phyloP scores from a whole-genome alignment of 164 flowering plant species.

The Umbilicus rupestris region DNA sequence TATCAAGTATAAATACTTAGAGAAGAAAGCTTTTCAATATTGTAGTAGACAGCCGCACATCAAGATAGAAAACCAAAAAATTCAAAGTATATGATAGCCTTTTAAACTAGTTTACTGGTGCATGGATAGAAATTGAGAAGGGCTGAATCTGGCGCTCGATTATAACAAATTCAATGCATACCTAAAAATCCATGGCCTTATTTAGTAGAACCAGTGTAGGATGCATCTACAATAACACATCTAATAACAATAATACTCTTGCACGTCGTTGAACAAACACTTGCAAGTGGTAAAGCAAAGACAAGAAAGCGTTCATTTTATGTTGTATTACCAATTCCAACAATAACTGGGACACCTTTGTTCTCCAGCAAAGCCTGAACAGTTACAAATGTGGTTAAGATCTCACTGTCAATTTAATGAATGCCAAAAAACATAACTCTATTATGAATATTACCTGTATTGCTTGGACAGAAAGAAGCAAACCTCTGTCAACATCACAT shows the following conservation, averaged over 20 bases:
- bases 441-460: slow-evolving; percentile 59
- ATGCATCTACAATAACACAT: background rate
- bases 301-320: background rate
- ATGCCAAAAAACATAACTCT: background rate
- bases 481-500: slow-evolving; percentile 85
- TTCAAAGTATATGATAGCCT: background rate
- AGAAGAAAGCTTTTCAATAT: background rate
- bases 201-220: background rate
- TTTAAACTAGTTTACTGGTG: background rate
- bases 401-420: slow-evolving; percentile 1
- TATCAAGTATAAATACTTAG: slow-evolving; percentile 8
- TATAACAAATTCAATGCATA: too few relatives aligned
- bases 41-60: too few relatives aligned
- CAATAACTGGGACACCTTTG: slow-evolving; percentile 86
- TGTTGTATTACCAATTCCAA: slow-evolving; percentile 75
- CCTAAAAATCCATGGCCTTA: too few relatives aligned
- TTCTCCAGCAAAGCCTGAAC: slow-evolving; percentile 93
- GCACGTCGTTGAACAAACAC: background rate
- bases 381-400: background rate
- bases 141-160: background rate
- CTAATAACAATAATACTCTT: background rate
- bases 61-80: background rate
- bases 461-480: slow-evolving; percentile 95
- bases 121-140: background rate
- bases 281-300: background rate